These are phyloP conservation scores for Xerocomellus chrysenteron DNA, from an alignment of 768 basidiomycete genomes.

Conservation along the genomic window DNA sequence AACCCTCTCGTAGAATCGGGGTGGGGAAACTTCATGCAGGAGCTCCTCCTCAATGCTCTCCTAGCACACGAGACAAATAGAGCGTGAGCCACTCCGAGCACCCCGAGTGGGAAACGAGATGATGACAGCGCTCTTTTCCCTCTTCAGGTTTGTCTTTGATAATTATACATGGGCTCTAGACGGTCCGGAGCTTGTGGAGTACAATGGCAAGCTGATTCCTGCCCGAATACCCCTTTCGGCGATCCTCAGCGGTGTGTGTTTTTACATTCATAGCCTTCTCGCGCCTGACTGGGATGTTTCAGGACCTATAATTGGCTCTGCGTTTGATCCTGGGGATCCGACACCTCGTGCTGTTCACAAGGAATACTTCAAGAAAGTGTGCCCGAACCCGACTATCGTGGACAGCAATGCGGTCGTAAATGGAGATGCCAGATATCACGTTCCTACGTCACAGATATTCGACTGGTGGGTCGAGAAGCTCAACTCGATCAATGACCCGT, in stretches of 20 bases:
- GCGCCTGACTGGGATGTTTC: background rate
- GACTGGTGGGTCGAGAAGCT: constrained; percentile 48
- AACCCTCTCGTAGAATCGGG: constrained; percentile 41
- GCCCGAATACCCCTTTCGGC: constrained; percentile 55
- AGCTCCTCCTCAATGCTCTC: constrained; percentile 51
- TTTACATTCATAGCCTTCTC: background rate
- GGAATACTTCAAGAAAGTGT: constrained; percentile 47
- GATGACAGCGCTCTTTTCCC: background rate
- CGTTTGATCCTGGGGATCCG: constrained; percentile 34
- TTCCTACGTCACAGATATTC: constrained; percentile 38
- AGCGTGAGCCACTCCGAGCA: constrained; percentile 39
- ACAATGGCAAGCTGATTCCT: constrained; percentile 50
- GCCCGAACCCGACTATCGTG: constrained; percentile 40
- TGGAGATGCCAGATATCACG: constrained; percentile 16
- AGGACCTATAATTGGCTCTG: constrained; percentile 47
- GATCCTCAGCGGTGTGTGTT: constrained; percentile 46
- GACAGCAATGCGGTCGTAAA: constrained; percentile 29
- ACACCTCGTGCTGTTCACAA: constrained; percentile 46
- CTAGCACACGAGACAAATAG: constrained; percentile 47
- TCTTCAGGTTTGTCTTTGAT: constrained; percentile 51
- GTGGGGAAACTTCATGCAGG: constrained; percentile 65
- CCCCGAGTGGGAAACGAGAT: background rate
- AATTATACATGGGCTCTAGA: constrained; percentile 56
- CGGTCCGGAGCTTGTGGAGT: constrained; percentile 43
- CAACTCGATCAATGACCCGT: constrained; percentile 42